These are phyloP conservation scores for Zymoseptoria ardabiliae DNA, from an alignment of 2,329 filamentous ascomycete species.

Conservation along the genomic window DNA sequence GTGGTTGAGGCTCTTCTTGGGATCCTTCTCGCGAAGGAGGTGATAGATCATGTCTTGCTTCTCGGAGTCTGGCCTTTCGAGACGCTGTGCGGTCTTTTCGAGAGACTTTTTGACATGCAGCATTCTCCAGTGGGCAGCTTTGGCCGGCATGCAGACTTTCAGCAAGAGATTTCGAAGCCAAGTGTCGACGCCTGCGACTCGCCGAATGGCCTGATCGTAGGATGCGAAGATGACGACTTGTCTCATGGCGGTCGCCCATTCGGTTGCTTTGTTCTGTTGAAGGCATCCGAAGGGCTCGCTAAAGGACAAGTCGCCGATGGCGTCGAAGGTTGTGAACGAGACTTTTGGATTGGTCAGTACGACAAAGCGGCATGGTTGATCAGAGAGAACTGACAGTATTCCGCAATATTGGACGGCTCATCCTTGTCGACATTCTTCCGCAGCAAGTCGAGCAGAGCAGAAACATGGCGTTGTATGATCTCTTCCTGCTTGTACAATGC, in stretches of 20 bases:
- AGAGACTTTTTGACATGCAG: slow-evolving; percentile 2
- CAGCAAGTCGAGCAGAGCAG: not conserved
- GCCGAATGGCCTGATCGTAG: slow-evolving; percentile 8
- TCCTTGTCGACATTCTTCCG: not conserved
- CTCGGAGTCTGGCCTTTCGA: not conserved
- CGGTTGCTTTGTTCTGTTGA: slow-evolving; percentile 1
- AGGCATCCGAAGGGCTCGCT: slow-evolving; percentile 5
- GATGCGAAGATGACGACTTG: slow-evolving; percentile 8
- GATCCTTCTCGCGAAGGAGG: slow-evolving; percentile 1
- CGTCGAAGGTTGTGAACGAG: slow-evolving; percentile 3
- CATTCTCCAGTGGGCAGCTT: slow-evolving; percentile 1
- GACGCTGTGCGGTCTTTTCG: slow-evolving; percentile 6
- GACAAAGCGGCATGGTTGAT: not conserved
- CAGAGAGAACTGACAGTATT: slow-evolving; percentile 2
- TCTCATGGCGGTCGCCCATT: slow-evolving; percentile 6
- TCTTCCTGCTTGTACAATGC: slow-evolving; percentile 4
- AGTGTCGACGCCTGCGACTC: slow-evolving; percentile 3
- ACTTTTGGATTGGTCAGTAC: not conserved
- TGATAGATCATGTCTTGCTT: slow-evolving; percentile 6
- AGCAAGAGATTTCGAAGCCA: slow-evolving; percentile 1
- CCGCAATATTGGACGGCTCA: slow-evolving; percentile 1
- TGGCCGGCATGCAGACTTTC: not conserved
- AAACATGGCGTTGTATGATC: slow-evolving; percentile 1
- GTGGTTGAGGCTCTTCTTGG: slow-evolving; percentile 2
- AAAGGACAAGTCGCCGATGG: slow-evolving; percentile 4